Evolutionary conservation across 495 filamentous ascomycete species (phyloP).

Genomic region (Friedmanniomyces simplex): DNA sequence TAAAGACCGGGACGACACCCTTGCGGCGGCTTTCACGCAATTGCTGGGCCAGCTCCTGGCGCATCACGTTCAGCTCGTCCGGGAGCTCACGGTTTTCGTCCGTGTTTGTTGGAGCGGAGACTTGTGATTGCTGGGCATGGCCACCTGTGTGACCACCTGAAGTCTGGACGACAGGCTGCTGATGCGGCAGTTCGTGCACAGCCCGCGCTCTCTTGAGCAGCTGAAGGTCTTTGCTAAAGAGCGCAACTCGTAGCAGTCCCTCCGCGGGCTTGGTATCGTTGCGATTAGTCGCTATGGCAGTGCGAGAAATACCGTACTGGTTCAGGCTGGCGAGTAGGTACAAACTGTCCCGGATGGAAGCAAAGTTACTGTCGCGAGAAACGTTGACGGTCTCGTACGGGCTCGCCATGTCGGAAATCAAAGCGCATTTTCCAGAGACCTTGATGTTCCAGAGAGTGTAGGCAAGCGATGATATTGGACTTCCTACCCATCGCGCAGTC

Average conservation of each 20-base stretch:
- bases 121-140: not conserved
- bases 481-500: slow-evolving; percentile 32
- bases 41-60: slow-evolving; percentile 28
- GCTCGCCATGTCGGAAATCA: slow-evolving; percentile 38
- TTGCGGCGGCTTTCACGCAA: slow-evolving; percentile 31
- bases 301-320: slow-evolving; percentile 32
- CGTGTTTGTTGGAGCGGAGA: not conserved
- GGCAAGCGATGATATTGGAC: slow-evolving; percentile 32
- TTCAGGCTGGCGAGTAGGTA: slow-evolving; percentile 39
- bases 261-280: slow-evolving; percentile 23
- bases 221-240: slow-evolving; percentile 32
- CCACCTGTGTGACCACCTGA: not conserved
- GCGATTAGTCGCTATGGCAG: slow-evolving; percentile 5
- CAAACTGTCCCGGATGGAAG: slow-evolving; percentile 35
- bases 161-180: not conserved
- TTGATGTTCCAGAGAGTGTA: slow-evolving; percentile 42
- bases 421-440: slow-evolving; percentile 37
- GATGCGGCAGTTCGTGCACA: slow-evolving; percentile 1
- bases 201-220: slow-evolving; percentile 4
- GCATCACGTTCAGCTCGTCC: slow-evolving; percentile 18
- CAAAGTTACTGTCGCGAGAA: slow-evolving; percentile 26
- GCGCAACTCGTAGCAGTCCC: slow-evolving; percentile 31
- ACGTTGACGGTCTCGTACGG: slow-evolving; percentile 23
- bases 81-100: not conserved
- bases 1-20: slow-evolving; percentile 35